Evolutionary conservation across 805 yeast species (phyloP), one percentile per base, ranked within the genome.

Genomic region (Lipomyces spencermartinsiae): DNA sequence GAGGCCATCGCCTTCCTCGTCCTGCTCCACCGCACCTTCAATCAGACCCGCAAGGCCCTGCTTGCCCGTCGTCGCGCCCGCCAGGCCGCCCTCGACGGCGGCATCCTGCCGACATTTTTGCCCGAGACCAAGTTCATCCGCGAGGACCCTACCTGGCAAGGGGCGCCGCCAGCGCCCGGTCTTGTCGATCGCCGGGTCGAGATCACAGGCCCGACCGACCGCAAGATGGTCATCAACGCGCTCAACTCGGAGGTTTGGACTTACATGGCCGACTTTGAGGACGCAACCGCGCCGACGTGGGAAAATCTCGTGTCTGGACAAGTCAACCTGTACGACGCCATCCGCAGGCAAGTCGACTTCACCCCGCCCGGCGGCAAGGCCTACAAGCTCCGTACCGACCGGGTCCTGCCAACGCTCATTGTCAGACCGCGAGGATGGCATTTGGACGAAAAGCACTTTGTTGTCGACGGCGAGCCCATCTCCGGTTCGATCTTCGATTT

Each of bases 191-290:
- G 92, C 76, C 83, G 92, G 73, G 91, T 87, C 66, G 92, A 88
- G 78, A 88, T 88, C 79, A 88, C 92, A 60, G 92, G 92, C 53
- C 92, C 92, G 58, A 87, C 91, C 59, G 92, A 88, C 78, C 83
- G 91, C 69, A 88, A 88, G 78, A 88, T 88, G 92, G 91, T 88
- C 67, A 87, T 88, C 80, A 88, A 88, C 73, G 92, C 92, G 49
- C 83, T 88, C 75, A 88, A 88, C 80, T 83, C 91, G 16, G 83
- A 83, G 57, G 92, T 88, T 59, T 89, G 87, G 74, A 87, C 91
- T 59, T 89, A 88, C 80, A 89, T 88, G 92, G 87, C 90, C 64
- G 92, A 89, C 77, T 88, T 88, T 71, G 92, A 89, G 80, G 92
- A 88, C 78, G 87, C 91, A 31, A 82, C 86, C 76, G 86, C 91